Evolutionary conservation across 768 basidiomycete genomes (phyloP), one percentile per base, ranked within the genome.

Genomic region (Tylopilus subfusipes): DNA sequence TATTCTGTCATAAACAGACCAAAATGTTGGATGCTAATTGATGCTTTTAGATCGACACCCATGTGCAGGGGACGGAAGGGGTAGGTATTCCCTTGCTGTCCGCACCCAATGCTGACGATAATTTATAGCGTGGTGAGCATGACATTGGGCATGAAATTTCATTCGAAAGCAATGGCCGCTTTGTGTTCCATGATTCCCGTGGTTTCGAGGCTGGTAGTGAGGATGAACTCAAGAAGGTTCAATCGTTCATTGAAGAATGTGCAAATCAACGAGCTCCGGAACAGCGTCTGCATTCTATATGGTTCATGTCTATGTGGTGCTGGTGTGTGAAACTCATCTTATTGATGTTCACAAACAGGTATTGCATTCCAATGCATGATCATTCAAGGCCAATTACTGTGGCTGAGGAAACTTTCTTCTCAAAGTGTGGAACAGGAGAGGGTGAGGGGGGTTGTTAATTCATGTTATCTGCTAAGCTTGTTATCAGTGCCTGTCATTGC

Each of bases 111-210:
- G 4, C 6, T 40, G 22, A 51, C 2, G 21, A 19, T 13, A 2
- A 6, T 1, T 9, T 27, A 19, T 11, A 47, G 50, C 42, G 29
- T 39, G 52, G 52, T 12, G 38, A 55, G 24, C 50, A 64, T 72
- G 38, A 48, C 24, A 36, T 48, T n/a, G n/a, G n/a, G n/a, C n/a
- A 48, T 13, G 47, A 48, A 25, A 36, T 48, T 55, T 63, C 8
- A 0, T 76, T 72, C 56, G 44, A 39, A 24, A 72, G 63, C 59
- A 72, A 71, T 30, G 59, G 55, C 4, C 45, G 58, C 3, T 76
- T 74, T 56, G 64, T 76, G 21, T 76, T 77, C 52, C 76, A 77
- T 36, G 75, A 77, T 52, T 77, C 76, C 19, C 52, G 64, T 42
- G 76, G 75, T 5, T 74, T 77, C 47, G 74, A 76, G 59, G 54